Evolutionary conservation across 495 filamentous ascomycete species (phyloP).

Genomic region (Umbilicaria muhlenbergii): DNA sequence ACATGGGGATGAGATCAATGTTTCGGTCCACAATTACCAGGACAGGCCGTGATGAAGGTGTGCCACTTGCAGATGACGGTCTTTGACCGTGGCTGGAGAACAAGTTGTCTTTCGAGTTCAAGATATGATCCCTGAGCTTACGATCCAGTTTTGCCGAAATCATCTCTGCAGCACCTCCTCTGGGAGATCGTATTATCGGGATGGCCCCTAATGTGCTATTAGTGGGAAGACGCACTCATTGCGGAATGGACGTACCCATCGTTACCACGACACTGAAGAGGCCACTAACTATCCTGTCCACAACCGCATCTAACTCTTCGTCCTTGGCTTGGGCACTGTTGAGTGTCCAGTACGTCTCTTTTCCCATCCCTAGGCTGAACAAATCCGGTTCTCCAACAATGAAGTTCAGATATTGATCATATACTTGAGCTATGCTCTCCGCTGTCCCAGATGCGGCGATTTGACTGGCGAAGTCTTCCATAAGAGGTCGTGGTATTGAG

Average conservation of each 20-base stretch:
- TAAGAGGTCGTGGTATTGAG: constrained; percentile 77
- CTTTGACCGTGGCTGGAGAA: constrained; percentile 47
- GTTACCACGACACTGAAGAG: constrained; percentile 94
- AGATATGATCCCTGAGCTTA: constrained; percentile 88
- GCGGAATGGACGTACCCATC: constrained; percentile 47
- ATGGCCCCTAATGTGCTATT: constrained; percentile 46
- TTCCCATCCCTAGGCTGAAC: constrained; percentile 78
- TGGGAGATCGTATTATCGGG: constrained; percentile 84
- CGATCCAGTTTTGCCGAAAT: constrained; percentile 87
- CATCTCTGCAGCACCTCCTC: constrained; percentile 84
- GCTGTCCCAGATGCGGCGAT: constrained; percentile 71
- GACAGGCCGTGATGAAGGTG: constrained; percentile 61
- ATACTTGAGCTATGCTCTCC: constrained; percentile 82
- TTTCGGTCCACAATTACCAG: constrained; percentile 87
- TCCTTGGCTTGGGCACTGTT: constrained; percentile 88
- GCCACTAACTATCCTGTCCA: constrained; percentile 86
- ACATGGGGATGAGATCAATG: constrained; percentile 93
- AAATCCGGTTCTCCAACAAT: constrained; percentile 91
- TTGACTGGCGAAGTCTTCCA: constrained; percentile 89
- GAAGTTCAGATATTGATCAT: constrained; percentile 96
- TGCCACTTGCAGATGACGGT: constrained; percentile 32
- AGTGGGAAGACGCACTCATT: neutral
- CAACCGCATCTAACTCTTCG: constrained; percentile 67
- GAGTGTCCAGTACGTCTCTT: constrained; percentile 85
- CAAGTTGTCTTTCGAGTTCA: constrained; percentile 94